Base-by-base conservation (phyloP, 805 yeast species). In the Yamadazyma philogaea region DNA sequence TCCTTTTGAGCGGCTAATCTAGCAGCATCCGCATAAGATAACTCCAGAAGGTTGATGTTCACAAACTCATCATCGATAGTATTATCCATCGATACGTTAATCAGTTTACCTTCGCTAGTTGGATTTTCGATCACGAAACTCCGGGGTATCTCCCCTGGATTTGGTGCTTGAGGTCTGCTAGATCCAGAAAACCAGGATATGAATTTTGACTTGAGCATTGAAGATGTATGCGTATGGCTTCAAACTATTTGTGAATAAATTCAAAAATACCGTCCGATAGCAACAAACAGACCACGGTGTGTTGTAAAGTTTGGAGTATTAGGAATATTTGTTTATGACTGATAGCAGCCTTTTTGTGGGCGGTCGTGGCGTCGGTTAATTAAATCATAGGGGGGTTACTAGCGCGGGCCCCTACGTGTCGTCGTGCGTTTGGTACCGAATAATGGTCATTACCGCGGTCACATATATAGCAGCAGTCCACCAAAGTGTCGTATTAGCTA, bases 21-120 rank as follows among this genome's bases (percentile, higher is more conserved):
- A 4, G 74, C 73, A 21, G 60, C 75, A 49, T 70, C 74, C n/a
- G 75, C 75, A 44, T 69, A 70, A n/a, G 69, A 59, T 46, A 70
- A 56, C 40, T 61, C 59, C 34, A 60, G 60, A 48, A 49, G 54
- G 39, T 59, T 57, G 42, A 70, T 66, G 33, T 66, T 71, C 17
- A 70, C 63, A 40, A 68, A 64, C 21, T 63, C 68, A 12, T 55
- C 57, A 28, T 60, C 48, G 15, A 39, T 6, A 10, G 40, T 53
- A 34, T 59, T 61, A 26, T 55, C 56, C 72, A 69, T 66, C 8
- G 70, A 59, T 18, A 69, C 57, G 35, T 59, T 57, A 46, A 64
- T 46, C 45, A 62, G 42, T 21, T 43, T 48, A 2, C 36, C 26
- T 43, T 55, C 57, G 39, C 57, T 50, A 19, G 57, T 60, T 35